Base-by-base conservation (phyloP, 1,284 basidiomycete genomes). In the Apiotrichum gamsii region DNA sequence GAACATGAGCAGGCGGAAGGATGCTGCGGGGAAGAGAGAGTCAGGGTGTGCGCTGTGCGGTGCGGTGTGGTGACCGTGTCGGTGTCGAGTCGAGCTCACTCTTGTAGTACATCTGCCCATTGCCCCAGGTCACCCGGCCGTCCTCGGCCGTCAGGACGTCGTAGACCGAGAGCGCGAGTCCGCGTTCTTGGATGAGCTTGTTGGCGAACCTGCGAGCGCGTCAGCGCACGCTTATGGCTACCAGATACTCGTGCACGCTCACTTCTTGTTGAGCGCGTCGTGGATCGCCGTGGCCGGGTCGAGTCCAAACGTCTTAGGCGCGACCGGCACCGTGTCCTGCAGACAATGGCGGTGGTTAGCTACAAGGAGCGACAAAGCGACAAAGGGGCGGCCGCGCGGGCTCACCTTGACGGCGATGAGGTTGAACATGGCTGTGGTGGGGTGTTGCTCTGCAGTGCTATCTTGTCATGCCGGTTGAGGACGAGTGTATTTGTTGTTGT, bases 181-280 rank as follows among this genome's bases (percentile, higher is more conserved):
- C 93, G 40, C 94, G 85, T 54, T 90, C 85, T 57, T 90, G 86
- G n/a, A 96, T 75, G 32, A 96, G 83, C 57, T 84, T 82, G 70
- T 97, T 96, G 8, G 93, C 86, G 59, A 93, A 97, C 69, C 95
- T 95, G 43, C n/a, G n/a, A n/a, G n/a, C n/a, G n/a, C n/a, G n/a
- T n/a, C n/a, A n/a, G n/a, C n/a, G n/a, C n/a, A n/a, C n/a, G n/a
- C n/a, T n/a, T n/a, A n/a, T n/a, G n/a, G n/a, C n/a, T n/a, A n/a
- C n/a, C n/a, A n/a, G n/a, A n/a, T n/a, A n/a, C n/a, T 28, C 25
- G 11, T 11, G 15, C n/a, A n/a, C 62, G n/a, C n/a, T 46, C 28
- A 71, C 70, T 74, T 74, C 43, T 64, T 65, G 51, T 74, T 72
- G 32, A 74, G 51, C 9, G 68, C 56, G 54, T 72, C 67, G 51